A percentile compares a stretch with the other conserved stretches of the same genome.
phyloP scores from a whole-genome alignment of 2,329 filamentous ascomycete species.

The Trichothecium sympodiale region DNA sequence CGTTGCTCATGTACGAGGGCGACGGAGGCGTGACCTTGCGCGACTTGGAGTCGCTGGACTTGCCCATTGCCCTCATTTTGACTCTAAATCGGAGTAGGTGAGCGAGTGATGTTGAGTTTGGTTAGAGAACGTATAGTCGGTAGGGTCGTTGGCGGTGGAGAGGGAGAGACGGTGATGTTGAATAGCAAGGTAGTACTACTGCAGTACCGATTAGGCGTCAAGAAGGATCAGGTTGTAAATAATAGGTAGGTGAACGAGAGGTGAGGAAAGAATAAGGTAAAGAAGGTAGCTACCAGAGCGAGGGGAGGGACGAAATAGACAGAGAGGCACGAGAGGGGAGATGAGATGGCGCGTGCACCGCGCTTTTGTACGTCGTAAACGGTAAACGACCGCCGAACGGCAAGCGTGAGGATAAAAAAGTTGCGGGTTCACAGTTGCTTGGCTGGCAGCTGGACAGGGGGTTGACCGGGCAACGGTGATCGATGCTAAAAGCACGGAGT shows the following conservation, averaged over 20 bases:
- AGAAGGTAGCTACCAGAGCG: too few species aligned
- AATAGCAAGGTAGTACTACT: not conserved
- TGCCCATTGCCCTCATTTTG: slow-evolving; percentile 17
- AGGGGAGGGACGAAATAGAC: too few species aligned
- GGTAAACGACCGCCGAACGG: too few species aligned
- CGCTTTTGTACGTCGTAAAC: too few species aligned
- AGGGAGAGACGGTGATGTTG: not conserved
- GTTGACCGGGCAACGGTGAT: too few species aligned
- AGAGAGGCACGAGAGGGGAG: too few species aligned
- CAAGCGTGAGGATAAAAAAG: too few species aligned
- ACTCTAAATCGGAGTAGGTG: not conserved
- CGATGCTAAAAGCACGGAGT: too few species aligned
- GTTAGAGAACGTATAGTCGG: not conserved
- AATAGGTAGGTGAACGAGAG: not conserved
- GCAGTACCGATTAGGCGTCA: not conserved
- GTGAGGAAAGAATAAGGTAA: too few species aligned
- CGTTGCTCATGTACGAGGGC: slow-evolving; percentile 53
- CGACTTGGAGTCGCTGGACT: slow-evolving; percentile 21
- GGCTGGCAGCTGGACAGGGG: too few species aligned
- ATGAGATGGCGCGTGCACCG: too few species aligned
- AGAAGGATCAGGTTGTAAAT: not conserved
- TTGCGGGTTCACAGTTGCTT: too few species aligned
- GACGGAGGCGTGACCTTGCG: slow-evolving; percentile 51
- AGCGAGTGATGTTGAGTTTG: not conserved
- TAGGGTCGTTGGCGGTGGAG: not conserved